Evolutionary conservation across 208 protist genomes (phyloP).

Genomic region (Herpetomonas tarakana): DNA sequence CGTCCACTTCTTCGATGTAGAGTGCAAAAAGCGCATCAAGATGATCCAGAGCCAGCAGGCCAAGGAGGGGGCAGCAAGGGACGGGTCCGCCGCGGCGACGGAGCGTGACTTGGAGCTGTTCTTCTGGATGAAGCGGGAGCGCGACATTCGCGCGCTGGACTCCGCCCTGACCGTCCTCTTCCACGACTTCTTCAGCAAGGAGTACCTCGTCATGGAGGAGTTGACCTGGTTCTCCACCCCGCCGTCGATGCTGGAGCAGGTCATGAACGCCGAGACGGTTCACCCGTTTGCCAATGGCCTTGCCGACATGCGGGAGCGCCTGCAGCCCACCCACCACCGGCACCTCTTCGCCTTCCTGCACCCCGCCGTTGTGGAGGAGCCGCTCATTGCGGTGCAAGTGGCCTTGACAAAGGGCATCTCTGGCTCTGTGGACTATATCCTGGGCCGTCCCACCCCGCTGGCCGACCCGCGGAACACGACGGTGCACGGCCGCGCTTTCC

Average conservation of each 20-base stretch:
- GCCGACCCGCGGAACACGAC: slow-evolving; percentile 24
- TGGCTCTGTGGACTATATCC: slow-evolving; percentile 54
- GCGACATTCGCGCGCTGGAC: slow-evolving; percentile 57
- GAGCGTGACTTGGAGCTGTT: slow-evolving; percentile 17
- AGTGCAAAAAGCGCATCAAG: slow-evolving; percentile 32
- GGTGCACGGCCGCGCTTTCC: slow-evolving; percentile 14
- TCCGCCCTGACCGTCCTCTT: slow-evolving; percentile 54
- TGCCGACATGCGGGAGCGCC: slow-evolving; percentile 59
- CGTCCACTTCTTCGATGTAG: slow-evolving; percentile 38
- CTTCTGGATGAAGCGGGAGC: slow-evolving; percentile 45
- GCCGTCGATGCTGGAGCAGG: slow-evolving; percentile 67
- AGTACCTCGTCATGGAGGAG: slow-evolving; percentile 85
- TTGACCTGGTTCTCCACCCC: slow-evolving; percentile 76
- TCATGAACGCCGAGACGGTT: slow-evolving; percentile 67
- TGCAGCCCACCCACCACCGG: slow-evolving; percentile 60
- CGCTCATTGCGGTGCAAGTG: slow-evolving; percentile 83
- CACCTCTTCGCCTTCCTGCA: slow-evolving; percentile 85
- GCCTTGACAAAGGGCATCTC: slow-evolving; percentile 62
- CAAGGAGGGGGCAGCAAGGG: background rate
- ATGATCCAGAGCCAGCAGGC: background rate
- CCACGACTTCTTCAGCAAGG: slow-evolving; percentile 71
- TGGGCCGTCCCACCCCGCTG: slow-evolving; percentile 46
- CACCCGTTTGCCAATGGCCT: slow-evolving; percentile 68
- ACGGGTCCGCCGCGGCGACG: background rate
- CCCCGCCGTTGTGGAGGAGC: slow-evolving; percentile 74